Percentiles rank a stretch among this genome's conserved stretches.
Evolutionary conservation across 345 rosid genomes (phyloP).

Genomic region (Camelina hispida): DNA sequence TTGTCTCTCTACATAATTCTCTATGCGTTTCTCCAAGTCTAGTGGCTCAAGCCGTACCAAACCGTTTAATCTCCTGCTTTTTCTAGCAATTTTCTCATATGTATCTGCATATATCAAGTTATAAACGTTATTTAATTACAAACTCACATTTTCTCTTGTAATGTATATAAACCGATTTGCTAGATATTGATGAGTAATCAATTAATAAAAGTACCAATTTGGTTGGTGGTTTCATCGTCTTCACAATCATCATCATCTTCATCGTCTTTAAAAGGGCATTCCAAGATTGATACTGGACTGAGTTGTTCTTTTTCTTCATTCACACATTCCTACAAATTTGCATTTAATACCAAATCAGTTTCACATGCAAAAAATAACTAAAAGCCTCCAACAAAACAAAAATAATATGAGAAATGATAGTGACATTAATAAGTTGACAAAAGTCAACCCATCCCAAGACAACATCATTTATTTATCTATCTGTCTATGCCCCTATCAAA

Average conservation of each 20-base stretch:
- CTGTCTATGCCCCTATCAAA: constrained; percentile 32
- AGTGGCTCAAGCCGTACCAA: constrained; percentile 60
- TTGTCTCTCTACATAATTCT: constrained; percentile 41
- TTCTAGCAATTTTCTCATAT: constrained; percentile 52
- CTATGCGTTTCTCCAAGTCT: constrained; percentile 66
- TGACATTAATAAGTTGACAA: constrained; percentile 35
- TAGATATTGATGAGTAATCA: not conserved
- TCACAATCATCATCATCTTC: constrained; percentile 44
- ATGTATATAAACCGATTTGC: not conserved
- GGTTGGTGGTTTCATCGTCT: not conserved
- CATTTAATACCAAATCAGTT: not conserved
- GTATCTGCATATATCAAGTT: constrained; percentile 44
- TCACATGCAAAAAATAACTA: not conserved
- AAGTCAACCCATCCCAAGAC: constrained; percentile 46
- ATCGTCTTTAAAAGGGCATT: constrained; percentile 77
- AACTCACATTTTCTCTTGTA: no score
- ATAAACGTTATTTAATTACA: constrained; percentile 12
- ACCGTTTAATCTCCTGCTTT: constrained; percentile 45
- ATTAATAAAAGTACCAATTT: constrained; percentile 24
- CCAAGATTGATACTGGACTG: constrained; percentile 84
- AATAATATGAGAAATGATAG: not conserved
- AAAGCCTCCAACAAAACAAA: not conserved
- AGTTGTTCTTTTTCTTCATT: constrained; percentile 76
- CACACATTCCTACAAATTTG: constrained; percentile 50
- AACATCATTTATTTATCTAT: constrained; percentile 32